These are phyloP conservation scores for Deuterostichococcus epilithicus DNA, from an alignment of 139 green algal species.

Conservation along the genomic window DNA sequence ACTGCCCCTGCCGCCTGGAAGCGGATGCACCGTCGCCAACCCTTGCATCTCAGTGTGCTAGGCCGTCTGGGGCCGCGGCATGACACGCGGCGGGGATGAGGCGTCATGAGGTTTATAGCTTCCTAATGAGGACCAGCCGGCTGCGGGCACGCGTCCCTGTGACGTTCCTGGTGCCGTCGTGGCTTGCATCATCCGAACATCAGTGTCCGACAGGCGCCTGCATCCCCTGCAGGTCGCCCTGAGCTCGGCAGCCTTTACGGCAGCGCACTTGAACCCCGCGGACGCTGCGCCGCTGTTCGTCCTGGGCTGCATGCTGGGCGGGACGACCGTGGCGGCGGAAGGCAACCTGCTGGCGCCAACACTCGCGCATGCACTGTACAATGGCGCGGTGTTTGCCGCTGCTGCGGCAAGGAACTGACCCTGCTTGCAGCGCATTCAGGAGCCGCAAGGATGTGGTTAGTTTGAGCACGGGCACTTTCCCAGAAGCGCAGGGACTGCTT, in stretches of 20 bases:
- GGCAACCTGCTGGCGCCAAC: conserved; percentile 10
- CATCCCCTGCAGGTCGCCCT: neutral
- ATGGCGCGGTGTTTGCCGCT: neutral
- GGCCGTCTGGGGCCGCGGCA: no score
- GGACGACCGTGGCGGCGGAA: conserved; percentile 1
- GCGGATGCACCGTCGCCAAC: neutral
- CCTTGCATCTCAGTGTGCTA: neutral
- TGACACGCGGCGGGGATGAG: no score
- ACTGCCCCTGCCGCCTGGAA: neutral
- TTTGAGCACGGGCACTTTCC: no score
- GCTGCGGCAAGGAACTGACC: neutral
- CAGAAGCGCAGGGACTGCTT: no score
- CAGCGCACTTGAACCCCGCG: neutral
- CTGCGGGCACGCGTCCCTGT: no score
- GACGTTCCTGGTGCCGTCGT: no score
- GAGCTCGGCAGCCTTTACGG: conserved; percentile 4
- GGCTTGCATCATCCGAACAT: no score
- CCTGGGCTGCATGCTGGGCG: neutral
- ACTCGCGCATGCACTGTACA: conserved; percentile 10
- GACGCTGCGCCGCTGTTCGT: conserved; percentile 2
- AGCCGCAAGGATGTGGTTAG: no score
- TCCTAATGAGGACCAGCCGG: no score
- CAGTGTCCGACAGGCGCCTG: no score
- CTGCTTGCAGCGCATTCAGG: no score
- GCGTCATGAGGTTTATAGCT: no score